Conservation (phyloP, 768 basidiomycete genomes). For the Tremella mesenterica region DNA sequence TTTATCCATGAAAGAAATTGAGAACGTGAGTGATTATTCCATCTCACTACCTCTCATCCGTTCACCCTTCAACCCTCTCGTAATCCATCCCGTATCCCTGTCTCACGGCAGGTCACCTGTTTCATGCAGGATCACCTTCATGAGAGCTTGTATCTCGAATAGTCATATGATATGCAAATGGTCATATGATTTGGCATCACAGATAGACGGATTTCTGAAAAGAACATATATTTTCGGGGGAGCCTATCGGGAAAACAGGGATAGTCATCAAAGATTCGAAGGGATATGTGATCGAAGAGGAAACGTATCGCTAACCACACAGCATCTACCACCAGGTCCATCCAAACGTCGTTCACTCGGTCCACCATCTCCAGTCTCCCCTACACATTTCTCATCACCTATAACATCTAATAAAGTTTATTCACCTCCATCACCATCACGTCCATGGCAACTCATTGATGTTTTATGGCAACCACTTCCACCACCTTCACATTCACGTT, state of each 20-base stretch:
- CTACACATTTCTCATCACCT: slow-evolving; percentile 6
- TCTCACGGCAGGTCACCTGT: too few relatives aligned
- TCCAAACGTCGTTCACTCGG: slow-evolving; percentile 7
- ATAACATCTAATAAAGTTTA: slow-evolving; percentile 16
- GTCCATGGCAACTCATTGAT: slow-evolving; percentile 40
- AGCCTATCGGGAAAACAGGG: too few relatives aligned
- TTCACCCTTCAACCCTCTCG: neutral
- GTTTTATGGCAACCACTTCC: slow-evolving; percentile 39
- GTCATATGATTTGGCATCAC: too few relatives aligned
- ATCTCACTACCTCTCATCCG: too few relatives aligned
- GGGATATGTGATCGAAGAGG: neutral
- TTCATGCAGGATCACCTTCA: too few relatives aligned
- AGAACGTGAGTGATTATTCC: slow-evolving; percentile 16
- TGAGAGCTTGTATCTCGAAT: too few relatives aligned
- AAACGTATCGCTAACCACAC: neutral
- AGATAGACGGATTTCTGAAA: too few relatives aligned
- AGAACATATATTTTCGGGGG: too few relatives aligned
- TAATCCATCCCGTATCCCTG: neutral
- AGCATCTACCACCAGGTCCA: slow-evolving; percentile 23
- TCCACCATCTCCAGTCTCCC: slow-evolving; percentile 10
- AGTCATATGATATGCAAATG: too few relatives aligned
- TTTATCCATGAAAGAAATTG: slow-evolving; percentile 35
- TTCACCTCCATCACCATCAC: slow-evolving; percentile 32
- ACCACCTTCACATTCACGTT: slow-evolving; percentile 21
- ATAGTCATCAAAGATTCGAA: neutral